Conservation (phyloP, 805 yeast genomes). For the Diddensiella santjacobensis region DNA sequence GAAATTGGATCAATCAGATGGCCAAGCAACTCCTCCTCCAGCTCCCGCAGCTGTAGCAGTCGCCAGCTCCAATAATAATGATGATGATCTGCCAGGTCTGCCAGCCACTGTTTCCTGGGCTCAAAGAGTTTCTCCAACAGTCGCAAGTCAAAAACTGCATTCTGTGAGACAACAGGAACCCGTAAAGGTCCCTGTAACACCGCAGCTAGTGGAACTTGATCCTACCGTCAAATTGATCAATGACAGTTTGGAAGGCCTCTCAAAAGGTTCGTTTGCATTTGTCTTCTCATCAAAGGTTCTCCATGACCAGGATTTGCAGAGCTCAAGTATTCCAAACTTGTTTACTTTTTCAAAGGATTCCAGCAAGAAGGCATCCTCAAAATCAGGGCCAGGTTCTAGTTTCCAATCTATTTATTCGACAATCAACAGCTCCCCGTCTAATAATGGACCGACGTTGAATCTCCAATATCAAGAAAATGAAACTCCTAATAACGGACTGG, state of each 20-base stretch:
- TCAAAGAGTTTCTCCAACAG: conserved; percentile 26
- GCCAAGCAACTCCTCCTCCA: conserved; percentile 6
- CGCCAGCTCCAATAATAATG: conserved; percentile 13
- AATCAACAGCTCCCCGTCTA: background rate
- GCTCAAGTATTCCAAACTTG: conserved; percentile 25
- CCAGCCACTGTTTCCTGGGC: conserved; percentile 77
- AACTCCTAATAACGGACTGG: background rate
- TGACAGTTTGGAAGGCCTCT: conserved; percentile 22
- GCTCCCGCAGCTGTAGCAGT: conserved; percentile 13
- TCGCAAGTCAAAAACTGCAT: conserved; percentile 29
- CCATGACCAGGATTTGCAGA: conserved; percentile 25
- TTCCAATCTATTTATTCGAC: background rate
- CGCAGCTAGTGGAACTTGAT: conserved; percentile 14
- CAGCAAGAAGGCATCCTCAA: background rate
- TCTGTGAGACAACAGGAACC: conserved; percentile 20
- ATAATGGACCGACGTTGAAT: background rate
- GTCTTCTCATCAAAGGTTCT: conserved; percentile 26
- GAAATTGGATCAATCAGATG: conserved; percentile 6
- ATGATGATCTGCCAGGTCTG: conserved; percentile 44
- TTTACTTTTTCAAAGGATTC: conserved; percentile 26
- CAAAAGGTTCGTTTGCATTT: conserved; percentile 25
- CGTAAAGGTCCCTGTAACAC: conserved; percentile 21
- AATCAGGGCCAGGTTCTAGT: background rate
- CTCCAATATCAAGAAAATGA: background rate
- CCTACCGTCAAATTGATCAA: conserved; percentile 18